Evolutionary conservation across 2,329 filamentous ascomycete species (phyloP), one percentile per base, ranked within the genome.

Genomic region (Blastomyces parvus): DNA sequence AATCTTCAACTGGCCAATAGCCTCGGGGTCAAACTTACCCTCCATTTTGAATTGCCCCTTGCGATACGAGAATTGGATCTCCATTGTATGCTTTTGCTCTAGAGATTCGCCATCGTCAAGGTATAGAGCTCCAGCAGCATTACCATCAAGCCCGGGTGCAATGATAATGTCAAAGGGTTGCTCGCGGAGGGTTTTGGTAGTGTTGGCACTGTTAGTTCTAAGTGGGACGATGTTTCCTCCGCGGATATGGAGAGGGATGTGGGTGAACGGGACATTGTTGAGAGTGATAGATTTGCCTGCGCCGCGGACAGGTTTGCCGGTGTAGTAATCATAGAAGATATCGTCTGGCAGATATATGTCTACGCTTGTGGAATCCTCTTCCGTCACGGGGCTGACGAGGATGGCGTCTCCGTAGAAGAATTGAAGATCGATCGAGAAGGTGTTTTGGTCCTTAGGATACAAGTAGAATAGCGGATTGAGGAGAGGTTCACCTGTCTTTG

Each of bases 91-190:
- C 2, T 75, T 66, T 73, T 89, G 88, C 64, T 83, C 77, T 59
- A 92, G 69, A 33, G 82, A 86, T 64, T 86, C 85, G 9, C 90
- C 90, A 65, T 95, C 90, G 68, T 94, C 90, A 5, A 94, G 76
- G 72, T 92, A 94, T 63, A 94, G 78, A 60, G 80, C 79, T 0
- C 90, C 90, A 0, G 71, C 73, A 0, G 90, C 90, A 7, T 77
- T 83, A 2, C 87, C 88, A 60, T 87, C 77, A 0, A 72, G 70
- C 6, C 82, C 84, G 0, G 88, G 81, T 0, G 89, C 87, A 55
- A 95, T 81, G 44, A 93, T 70, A 60, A 95, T 77, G 71, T 87
- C 82, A 76, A 93, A 93, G 67, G 86, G 80, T 68, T 88, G 79
- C 67, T 83, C 80, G 53, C 83, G 79, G 52, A 86, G 74, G 33